Conservation (phyloP, 805 yeast species). For the Yueomyces sp. region DNA sequence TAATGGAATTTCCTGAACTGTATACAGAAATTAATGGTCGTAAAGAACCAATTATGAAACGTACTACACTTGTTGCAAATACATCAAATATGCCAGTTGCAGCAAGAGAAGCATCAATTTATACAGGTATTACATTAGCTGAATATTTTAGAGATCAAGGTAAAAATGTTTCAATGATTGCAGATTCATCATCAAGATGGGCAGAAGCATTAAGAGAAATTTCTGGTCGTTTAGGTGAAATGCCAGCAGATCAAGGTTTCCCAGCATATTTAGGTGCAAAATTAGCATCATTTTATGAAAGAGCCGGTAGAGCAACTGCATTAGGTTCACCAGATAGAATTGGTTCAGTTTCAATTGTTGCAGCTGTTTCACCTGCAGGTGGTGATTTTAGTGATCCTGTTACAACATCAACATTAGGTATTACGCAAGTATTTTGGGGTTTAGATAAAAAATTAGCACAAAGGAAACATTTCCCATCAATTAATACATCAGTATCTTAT, state of each 20-base stretch:
- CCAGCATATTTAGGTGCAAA: constrained; percentile 99
- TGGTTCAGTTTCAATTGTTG: constrained; percentile 98
- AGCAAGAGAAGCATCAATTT: constrained; percentile 98
- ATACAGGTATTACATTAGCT: constrained; percentile 97
- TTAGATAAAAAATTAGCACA: constrained; percentile 97
- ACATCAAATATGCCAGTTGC: constrained; percentile 99
- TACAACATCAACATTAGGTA: constrained; percentile 95
- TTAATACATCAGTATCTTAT: constrained; percentile 90
- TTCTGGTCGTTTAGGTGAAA: constrained; percentile 99
- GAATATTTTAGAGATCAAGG: constrained; percentile 99
- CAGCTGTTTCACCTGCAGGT: constrained; percentile 99
- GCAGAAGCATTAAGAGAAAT: constrained; percentile 99
- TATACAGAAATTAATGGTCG: constrained; percentile 82
- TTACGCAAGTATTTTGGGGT: constrained; percentile 99
- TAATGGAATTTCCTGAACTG: constrained; percentile 98
- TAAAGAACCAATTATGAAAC: constrained; percentile 98
- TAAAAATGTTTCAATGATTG: constrained; percentile 97
- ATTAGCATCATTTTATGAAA: constrained; percentile 96
- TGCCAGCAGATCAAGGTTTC: constrained; percentile 99
- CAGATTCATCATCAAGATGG: constrained; percentile 99
- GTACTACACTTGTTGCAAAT: constrained; percentile 96
- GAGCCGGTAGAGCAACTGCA: constrained; percentile 95
- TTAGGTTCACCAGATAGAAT: constrained; percentile 92
- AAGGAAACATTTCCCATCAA: constrained; percentile 99
- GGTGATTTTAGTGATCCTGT: constrained; percentile 99